phyloP scores from a whole-genome alignment of 1,284 basidiomycete genomes.

The Cutaneotrichosporon dermatis region DNA sequence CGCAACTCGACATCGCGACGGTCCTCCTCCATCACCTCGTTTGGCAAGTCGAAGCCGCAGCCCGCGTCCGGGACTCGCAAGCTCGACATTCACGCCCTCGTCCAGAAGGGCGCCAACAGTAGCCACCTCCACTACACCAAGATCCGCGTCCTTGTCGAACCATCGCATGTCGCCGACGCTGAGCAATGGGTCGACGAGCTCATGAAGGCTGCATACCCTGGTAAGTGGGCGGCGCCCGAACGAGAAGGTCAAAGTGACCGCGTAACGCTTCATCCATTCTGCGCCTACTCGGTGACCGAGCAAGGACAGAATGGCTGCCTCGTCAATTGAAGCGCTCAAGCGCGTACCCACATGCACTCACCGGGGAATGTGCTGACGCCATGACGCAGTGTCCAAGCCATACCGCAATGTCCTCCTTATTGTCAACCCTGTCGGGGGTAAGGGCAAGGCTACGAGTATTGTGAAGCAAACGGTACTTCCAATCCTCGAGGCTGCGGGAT shows the following conservation, averaged over 20 bases:
- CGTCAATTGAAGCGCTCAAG: not conserved
- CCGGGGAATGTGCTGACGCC: not conserved
- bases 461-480: constrained; percentile 70
- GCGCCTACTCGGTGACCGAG: not conserved
- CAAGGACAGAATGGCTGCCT: not conserved
- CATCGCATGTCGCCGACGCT: constrained; percentile 42
- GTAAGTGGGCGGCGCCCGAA: no score
- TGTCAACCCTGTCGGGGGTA: constrained; percentile 84
- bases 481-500: constrained; percentile 71
- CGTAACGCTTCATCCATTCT: not conserved
- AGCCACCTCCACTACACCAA: constrained; percentile 30
- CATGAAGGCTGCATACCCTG: constrained; percentile 61
- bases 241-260: no score
- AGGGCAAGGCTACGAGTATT: constrained; percentile 65
- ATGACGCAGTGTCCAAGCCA: constrained; percentile 51
- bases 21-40: no score
- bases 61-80: constrained; percentile 21
- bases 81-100: constrained; percentile 36
- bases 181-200: constrained; percentile 58
- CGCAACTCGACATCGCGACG: no score
- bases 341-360: no score
- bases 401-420: constrained; percentile 61
- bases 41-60: no score
- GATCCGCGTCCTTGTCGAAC: constrained; percentile 43
- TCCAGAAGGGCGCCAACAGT: constrained; percentile 20